A percentile compares a stretch with the other conserved stretches of the same genome.
phyloP scores from a whole-genome alignment of 75 land plant genomes.

The Picea sitchensis region DNA sequence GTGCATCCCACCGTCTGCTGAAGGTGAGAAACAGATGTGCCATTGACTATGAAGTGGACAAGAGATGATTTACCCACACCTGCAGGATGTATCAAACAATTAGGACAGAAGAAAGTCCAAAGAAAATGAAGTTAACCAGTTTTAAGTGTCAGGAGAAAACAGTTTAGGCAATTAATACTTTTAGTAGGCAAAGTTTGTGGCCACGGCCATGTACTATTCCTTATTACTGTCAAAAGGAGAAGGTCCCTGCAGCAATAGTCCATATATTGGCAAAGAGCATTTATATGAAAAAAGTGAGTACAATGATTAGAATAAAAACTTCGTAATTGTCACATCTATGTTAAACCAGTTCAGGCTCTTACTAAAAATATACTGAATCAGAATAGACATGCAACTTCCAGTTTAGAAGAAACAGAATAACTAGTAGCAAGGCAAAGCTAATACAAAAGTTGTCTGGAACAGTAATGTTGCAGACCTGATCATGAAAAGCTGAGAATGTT shows the following conservation, averaged over 20 bases:
- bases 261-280: neutral
- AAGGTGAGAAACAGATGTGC: slow-evolving; percentile 49
- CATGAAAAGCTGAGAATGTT: neutral
- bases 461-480: neutral
- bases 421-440: neutral
- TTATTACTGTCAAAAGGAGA: neutral
- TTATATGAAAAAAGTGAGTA: neutral
- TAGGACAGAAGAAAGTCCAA: neutral
- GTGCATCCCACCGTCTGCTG: slow-evolving; percentile 77
- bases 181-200: neutral
- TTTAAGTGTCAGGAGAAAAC: neutral
- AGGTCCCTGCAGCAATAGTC: neutral
- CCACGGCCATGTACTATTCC: neutral
- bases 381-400: neutral
- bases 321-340: neutral
- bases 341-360: neutral
- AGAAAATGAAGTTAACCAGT: neutral
- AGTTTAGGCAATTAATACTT: neutral
- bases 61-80: slow-evolving; percentile 89
- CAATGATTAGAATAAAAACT: neutral
- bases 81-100: slow-evolving; percentile 15
- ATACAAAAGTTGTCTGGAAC: neutral
- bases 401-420: neutral
- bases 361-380: neutral
- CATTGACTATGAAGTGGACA: slow-evolving; percentile 67